phyloP scores from a whole-genome alignment of 139 green algal species.

The Monoraphidium neglectum region DNA sequence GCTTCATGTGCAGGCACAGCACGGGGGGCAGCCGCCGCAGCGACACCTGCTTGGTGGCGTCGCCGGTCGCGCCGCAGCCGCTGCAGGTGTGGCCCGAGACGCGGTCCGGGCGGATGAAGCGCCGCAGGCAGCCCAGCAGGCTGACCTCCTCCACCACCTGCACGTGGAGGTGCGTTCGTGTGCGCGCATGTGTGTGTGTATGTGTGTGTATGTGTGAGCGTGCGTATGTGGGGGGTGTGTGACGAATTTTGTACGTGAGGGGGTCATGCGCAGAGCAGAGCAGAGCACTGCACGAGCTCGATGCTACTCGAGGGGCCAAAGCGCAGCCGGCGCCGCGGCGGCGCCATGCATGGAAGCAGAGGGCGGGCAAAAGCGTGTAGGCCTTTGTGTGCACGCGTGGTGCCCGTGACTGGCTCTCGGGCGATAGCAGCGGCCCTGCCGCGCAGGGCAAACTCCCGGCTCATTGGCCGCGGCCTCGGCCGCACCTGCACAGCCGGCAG shows the following conservation, averaged over 20 bases:
- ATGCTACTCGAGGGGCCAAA: not conserved
- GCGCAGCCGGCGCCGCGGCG: not conserved
- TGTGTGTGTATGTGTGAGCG: too few species aligned
- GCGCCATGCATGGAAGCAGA: not conserved
- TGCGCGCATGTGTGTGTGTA: too few species aligned
- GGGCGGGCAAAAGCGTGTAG: too few species aligned
- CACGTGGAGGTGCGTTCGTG: too few species aligned
- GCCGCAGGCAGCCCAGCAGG: slow-evolving; percentile 74
- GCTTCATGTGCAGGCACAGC: slow-evolving; percentile 90
- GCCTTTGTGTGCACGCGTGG: too few species aligned
- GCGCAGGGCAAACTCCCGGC: too few species aligned
- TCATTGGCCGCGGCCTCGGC: too few species aligned
- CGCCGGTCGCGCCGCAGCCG: slow-evolving; percentile 39
- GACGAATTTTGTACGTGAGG: too few species aligned
- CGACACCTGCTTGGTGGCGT: slow-evolving; percentile 87
- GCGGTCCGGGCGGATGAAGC: slow-evolving; percentile 72
- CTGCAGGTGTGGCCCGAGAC: slow-evolving; percentile 53
- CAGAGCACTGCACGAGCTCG: not conserved
- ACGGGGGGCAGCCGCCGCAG: slow-evolving; percentile 80
- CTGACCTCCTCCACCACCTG: slow-evolving; percentile 23
- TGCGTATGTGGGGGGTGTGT: too few species aligned
- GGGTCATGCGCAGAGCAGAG: not conserved
- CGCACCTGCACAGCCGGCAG: too few species aligned
- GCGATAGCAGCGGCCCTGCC: too few species aligned
- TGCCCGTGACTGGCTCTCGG: too few species aligned